Conservation (phyloP, 306 rosid species). For the Malus fusca region DNA sequence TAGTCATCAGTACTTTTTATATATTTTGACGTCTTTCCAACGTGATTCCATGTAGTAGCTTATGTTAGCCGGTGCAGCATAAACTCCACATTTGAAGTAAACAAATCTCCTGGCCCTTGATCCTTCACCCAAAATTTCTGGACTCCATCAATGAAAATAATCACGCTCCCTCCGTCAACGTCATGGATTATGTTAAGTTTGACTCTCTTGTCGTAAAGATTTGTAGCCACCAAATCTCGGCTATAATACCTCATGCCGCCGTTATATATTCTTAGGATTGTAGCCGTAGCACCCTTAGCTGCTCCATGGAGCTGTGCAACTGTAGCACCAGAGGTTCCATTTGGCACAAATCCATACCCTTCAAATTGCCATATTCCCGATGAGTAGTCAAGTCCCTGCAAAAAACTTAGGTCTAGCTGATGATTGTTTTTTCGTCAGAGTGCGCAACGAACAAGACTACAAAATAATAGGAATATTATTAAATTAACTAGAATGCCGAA, state of each 20-base stretch:
- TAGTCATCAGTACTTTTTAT: neutral
- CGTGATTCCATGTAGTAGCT: conserved; percentile 23
- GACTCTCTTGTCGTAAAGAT: conserved; percentile 42
- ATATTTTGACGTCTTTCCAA: conserved; percentile 12
- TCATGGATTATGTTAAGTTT: conserved; percentile 33
- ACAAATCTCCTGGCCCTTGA: neutral
- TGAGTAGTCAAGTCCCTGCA: conserved; percentile 34
- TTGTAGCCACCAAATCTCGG: conserved; percentile 14
- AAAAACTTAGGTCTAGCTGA: too few relatives aligned
- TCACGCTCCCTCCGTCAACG: conserved; percentile 24
- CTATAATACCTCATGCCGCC: conserved; percentile 35
- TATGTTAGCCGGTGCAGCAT: conserved; percentile 10
- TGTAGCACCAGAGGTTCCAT: conserved; percentile 41
- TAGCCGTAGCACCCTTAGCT: conserved; percentile 20
- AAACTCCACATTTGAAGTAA: conserved; percentile 26
- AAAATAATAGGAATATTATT: too few relatives aligned
- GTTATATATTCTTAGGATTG: conserved; percentile 28
- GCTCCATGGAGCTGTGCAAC: conserved; percentile 42
- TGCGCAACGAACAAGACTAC: too few relatives aligned
- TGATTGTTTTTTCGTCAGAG: too few relatives aligned
- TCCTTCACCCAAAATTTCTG: neutral
- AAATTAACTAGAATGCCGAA: too few relatives aligned
- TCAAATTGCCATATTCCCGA: conserved; percentile 51
- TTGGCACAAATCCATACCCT: conserved; percentile 40
- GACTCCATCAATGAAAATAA: conserved; percentile 11